Evolutionary conservation across 352 stramenopile species (phyloP).

Genomic region (Phytophthora hybrid): DNA sequence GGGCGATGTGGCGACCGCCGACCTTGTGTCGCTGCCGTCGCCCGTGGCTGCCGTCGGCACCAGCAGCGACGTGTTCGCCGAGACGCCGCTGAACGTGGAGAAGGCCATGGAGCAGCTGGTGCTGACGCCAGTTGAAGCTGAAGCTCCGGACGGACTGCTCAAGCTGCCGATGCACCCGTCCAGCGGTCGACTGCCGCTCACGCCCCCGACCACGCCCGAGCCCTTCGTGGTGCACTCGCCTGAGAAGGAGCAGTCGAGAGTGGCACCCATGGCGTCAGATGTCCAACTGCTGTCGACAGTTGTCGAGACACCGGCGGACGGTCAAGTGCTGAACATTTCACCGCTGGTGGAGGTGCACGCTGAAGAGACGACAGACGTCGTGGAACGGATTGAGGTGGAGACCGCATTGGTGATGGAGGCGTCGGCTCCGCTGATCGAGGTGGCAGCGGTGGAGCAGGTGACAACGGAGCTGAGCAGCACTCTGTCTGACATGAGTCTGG

Average conservation of each 20-base stretch:
- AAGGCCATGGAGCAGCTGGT: constrained; percentile 24
- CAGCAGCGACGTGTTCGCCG: constrained; percentile 29
- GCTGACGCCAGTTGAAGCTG: constrained; percentile 13
- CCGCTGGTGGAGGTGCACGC: not conserved
- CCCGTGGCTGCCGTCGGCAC: constrained; percentile 34
- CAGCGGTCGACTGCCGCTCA: constrained; percentile 35
- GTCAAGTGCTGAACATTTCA: not conserved
- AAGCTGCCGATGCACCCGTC: constrained; percentile 31
- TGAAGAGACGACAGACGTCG: not conserved
- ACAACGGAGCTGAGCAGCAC: constrained; percentile 13
- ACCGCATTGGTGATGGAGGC: not conserved
- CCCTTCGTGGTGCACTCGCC: constrained; percentile 35
- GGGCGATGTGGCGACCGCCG: constrained; percentile 21
- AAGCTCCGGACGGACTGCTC: constrained; percentile 30
- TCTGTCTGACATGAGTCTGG: constrained; percentile 34
- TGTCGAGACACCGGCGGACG: constrained; percentile 1
- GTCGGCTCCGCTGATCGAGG: not conserved
- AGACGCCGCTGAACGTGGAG: constrained; percentile 16
- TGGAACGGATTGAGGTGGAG: not conserved
- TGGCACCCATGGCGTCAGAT: constrained; percentile 20
- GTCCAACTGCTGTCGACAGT: constrained; percentile 10
- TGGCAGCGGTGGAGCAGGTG: constrained; percentile 15
- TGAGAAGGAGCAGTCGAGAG: constrained; percentile 32
- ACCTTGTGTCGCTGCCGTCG: constrained; percentile 57
- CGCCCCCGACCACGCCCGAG: constrained; percentile 31